Evolutionary conservation across 2,329 filamentous ascomycete genomes (phyloP), one percentile per base, ranked within the genome.

Genomic region (Ascochyta lentis): DNA sequence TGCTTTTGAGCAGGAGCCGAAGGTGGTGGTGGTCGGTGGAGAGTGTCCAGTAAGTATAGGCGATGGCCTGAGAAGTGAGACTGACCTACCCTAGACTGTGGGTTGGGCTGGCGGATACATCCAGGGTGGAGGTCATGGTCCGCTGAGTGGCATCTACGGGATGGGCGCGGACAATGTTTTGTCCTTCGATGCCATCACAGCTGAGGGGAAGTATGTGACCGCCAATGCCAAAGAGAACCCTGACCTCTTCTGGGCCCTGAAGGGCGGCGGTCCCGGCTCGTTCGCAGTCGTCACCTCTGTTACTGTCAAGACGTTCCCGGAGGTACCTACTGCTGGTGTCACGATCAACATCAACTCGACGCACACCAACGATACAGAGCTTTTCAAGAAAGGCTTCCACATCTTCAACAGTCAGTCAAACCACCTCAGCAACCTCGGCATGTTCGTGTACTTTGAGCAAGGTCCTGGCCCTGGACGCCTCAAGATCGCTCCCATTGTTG

Each of bases 41-140:
- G 72, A 75, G 37, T 76, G 73, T 45, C 72, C 72, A 7, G 69
- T 72, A 63, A 31, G 64, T 59, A 15, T 31, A 19, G 35, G 4
- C 12, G 5, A 15, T 10, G 4, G 12, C 7, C 13, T 23, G 16
- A 22, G 8, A n/a, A 19, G 12, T 6, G 39, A 45, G 13, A 49
- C 63, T 59, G 52, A 59, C 24, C 3, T 27, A 13, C 12, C 5
- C 12, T 22, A 71, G 67, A 74, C 73, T 48, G 75, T 78, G 22
- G 74, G 73, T 23, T 73, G 75, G 57, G 75, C 64, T 9, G 78
- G 77, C n/a, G 78, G 78, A 1, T 80, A 78, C 54, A 71, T 76
- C 23, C 29, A 33, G 29, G 29, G 29, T 12, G 49, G 49, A 19
- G 49, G 49, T 9, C 49, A 52, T n/a, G 37, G 42, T 16, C 49